Base-by-base conservation (phyloP, 176 grass and related monocot species). In the Oryza coarctata region DNA sequence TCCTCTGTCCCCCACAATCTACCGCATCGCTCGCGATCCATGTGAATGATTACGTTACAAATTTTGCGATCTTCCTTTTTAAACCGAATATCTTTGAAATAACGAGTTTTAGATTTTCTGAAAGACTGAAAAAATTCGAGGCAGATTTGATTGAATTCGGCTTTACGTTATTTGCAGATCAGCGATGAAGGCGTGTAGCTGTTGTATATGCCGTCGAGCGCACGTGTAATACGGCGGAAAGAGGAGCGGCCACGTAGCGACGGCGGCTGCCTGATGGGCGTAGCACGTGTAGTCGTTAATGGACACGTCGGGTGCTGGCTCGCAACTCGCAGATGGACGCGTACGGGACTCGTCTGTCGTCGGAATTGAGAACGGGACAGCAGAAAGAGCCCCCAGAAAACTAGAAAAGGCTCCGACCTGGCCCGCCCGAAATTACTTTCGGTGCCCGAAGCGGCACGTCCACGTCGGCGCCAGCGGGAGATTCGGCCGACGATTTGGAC, bases 391-490 rank as follows among this genome's bases (percentile, higher is more conserved):
- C 43, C n/a, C 84, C 35, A 58, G 20, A 18, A 44, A 3, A 22
- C 34, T 9, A 65, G 76, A 44, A 87, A 70, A 77, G 71, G 52
- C 50, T 63, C 30, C 31, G 65, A 60, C 5, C 65, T 23, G 20
- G 39, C 55, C 55, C 65, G 82, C 23, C 87, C 52, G 5, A 0
- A 1, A 0, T 3, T 71, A 63, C 87, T 81, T 89, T 85, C 87
- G 87, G 87, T 89, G 87, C 52, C 26, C 32, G 70, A 76, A 71
- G 82, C 1, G 39, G 64, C 58, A 23, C 22, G 38, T 9, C 76
- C 82, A 80, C 87, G 82, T 80, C 87, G 71, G 87, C 50, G 30
- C 77, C 76, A 85, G 63, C 38, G 36, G 78, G 23, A 71, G 40
- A 20, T 32, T 71, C 68, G 52, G 4, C 26, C 67, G 66, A 23